Conservation (phyloP, 495 filamentous ascomycete genomes). For the Penicillium odoratum region DNA sequence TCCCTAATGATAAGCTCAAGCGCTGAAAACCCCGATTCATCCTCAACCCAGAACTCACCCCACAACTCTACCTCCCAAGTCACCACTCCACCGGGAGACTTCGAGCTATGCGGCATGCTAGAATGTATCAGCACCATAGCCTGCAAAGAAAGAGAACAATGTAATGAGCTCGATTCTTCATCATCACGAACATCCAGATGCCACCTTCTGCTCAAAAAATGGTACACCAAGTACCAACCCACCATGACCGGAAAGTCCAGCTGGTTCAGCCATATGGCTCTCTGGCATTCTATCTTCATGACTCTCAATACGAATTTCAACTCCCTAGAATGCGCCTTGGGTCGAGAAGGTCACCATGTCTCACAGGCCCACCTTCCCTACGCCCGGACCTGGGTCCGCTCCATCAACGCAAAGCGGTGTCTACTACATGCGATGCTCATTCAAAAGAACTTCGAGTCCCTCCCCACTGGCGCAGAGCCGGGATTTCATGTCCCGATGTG, state of each 20-base stretch:
- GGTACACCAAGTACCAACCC: conserved; percentile 13
- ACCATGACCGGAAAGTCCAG: neutral
- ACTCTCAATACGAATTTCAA: conserved; percentile 27
- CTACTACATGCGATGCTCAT: conserved; percentile 23
- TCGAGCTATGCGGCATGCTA: conserved; percentile 15
- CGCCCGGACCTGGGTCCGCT: conserved; percentile 14
- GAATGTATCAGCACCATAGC: conserved; percentile 16
- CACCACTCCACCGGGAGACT: conserved; percentile 1
- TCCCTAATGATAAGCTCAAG: conserved; percentile 10
- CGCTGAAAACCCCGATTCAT: neutral
- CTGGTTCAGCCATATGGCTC: conserved; percentile 23
- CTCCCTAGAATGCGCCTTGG: conserved; percentile 25
- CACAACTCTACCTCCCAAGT: neutral
- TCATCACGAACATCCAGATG: neutral
- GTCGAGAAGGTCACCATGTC: conserved; percentile 21
- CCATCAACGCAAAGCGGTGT: conserved; percentile 15
- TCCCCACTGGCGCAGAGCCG: conserved; percentile 19
- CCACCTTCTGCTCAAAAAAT: conserved; percentile 10
- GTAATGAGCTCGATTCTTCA: neutral
- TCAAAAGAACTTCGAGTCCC: conserved; percentile 17
- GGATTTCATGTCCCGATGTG: conserved; percentile 23
- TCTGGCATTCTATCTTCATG: conserved; percentile 37
- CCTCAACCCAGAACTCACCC: neutral
- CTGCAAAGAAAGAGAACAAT: conserved; percentile 7
- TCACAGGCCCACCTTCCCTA: conserved; percentile 4